Evolutionary conservation across 2,329 filamentous ascomycete genomes (phyloP).

Genomic region (Bretziella fagacearum): DNA sequence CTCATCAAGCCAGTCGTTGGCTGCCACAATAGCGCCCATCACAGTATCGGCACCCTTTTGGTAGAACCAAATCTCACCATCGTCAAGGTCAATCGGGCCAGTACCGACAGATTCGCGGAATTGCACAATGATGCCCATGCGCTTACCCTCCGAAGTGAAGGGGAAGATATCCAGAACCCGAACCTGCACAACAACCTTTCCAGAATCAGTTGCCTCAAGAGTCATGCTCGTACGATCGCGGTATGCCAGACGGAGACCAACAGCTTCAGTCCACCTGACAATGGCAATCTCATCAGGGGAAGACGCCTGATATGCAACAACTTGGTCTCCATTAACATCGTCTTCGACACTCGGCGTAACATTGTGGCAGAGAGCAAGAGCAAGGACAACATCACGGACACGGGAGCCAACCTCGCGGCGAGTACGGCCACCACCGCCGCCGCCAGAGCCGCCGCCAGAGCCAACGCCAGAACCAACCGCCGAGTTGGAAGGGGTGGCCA

Average conservation of each 20-base stretch:
- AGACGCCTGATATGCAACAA: slow-evolving; percentile 86
- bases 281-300: slow-evolving; percentile 98
- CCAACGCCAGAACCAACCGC: slow-evolving; percentile 31
- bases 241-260: slow-evolving; percentile 68
- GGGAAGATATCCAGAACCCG: slow-evolving; percentile 89
- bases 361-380: slow-evolving; percentile 87
- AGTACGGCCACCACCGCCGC: slow-evolving; percentile 56
- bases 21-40: slow-evolving; percentile 86
- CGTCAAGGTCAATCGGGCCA: slow-evolving; percentile 30
- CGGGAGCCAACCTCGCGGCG: slow-evolving; percentile 84
- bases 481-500: slow-evolving; percentile 63
- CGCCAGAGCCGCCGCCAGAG: slow-evolving; percentile 25
- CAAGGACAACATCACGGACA: slow-evolving; percentile 82
- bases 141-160: slow-evolving; percentile 93
- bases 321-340: slow-evolving; percentile 56
- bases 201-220: slow-evolving; percentile 59
- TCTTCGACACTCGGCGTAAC: slow-evolving; percentile 75
- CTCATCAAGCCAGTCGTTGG: slow-evolving; percentile 97
- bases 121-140: slow-evolving; percentile 92
- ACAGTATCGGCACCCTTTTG: slow-evolving; percentile 97
- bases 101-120: slow-evolving; percentile 47
- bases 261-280: slow-evolving; percentile 83
- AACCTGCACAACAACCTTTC: slow-evolving; percentile 62
- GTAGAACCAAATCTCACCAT: slow-evolving; percentile 90
- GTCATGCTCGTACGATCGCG: slow-evolving; percentile 78